Evolutionary conservation across 2,329 filamentous ascomycete species (phyloP), one percentile per base, ranked within the genome.

Genomic region (Neospermospora avenae): DNA sequence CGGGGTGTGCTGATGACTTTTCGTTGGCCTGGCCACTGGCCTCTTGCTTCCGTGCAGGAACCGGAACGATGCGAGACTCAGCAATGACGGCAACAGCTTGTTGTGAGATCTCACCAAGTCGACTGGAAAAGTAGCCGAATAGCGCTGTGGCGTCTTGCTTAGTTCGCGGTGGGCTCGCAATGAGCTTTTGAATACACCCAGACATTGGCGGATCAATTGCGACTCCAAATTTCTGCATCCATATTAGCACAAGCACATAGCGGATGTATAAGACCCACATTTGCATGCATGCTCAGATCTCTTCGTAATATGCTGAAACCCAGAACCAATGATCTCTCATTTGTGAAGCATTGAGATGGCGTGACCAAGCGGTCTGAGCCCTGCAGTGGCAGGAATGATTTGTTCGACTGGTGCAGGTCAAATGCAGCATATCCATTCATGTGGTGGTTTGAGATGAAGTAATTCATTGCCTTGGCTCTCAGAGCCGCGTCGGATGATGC

Each of bases 101-200:
- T 3, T 82, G 81, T 20, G 83, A 84, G 31, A 98, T 78, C 65
- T 98, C 93, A 6, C 81, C 81, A 4, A 93, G 77, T 24, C 95
- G 86, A 56, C 84, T 84, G 5, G 91, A 85, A 69, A 99, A 89
- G 73, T 99, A 99, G 44, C 84, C 81, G 70, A 97, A 99, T 5
- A 96, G 73, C 3, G 81, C 80, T 42, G 84, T 81, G 0, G 93
- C 95, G 60, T 88, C 84, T 7, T 77, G 75, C 22, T 82, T 80
- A 41, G 82, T 86, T 58, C 80, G 80, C 0, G 95, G 93, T 34
- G 93, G 92, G 2, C 82, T 84, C 31, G 82, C 81, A 28, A 93
- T 77, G 42, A 99, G 77, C 25, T 84, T 82, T 42, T 88, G 86
- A 13, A 96, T 84, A 70, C 92, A 96, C 25, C 88, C 84, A 1